Base-by-base conservation (phyloP, 441 rosid species). In the Erodium moschatum region DNA sequence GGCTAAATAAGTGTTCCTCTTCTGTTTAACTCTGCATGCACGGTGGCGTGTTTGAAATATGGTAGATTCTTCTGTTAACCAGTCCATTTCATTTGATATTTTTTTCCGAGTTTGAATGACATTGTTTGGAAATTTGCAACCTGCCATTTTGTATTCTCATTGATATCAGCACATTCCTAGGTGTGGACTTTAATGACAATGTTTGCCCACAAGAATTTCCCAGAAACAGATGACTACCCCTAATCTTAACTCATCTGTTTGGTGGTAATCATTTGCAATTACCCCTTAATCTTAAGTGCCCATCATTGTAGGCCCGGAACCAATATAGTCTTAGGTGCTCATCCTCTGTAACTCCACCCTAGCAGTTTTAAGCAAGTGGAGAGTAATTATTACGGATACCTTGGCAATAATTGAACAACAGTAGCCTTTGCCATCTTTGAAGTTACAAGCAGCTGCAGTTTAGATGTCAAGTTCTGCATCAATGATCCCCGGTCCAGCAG, bases 331-430 rank as follows among this genome's bases (percentile, higher is more conserved):
- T 50, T 50, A 3, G 13, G 13, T 52, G 19, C 21, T 18, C 60
- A 52, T 52, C 60, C 60, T 52, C 7, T 15, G 21, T 52, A 52
- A 18, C 60, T 52, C n/a, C 21, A 16, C 9, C 60, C n/a, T 18
- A 52, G 60, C 60, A 52, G 16, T 52, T 52, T 16, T 52, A 52
- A 15, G 60, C 61, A 54, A 54, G 61, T 54, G 7, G 24, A 54
- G 20, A 16, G 10, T 54, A 7, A 6, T 16, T 54, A 40, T 54
- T 54, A 15, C 16, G n/a, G 20, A n/a, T 54, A 54, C 11, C 61
- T 16, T 54, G 16, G 8, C 61, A 7, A 19, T 18, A 54, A 15
- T 15, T 54, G 15, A 19, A 19, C 24, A 54, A 54, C 21, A 16
- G 21, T 54, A 54, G 61, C 61, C 19, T 54, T 54, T 54, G 20